These are phyloP conservation scores for Drosera capensis DNA, from an alignment of 148 eudicot species.

Conservation along the genomic window DNA sequence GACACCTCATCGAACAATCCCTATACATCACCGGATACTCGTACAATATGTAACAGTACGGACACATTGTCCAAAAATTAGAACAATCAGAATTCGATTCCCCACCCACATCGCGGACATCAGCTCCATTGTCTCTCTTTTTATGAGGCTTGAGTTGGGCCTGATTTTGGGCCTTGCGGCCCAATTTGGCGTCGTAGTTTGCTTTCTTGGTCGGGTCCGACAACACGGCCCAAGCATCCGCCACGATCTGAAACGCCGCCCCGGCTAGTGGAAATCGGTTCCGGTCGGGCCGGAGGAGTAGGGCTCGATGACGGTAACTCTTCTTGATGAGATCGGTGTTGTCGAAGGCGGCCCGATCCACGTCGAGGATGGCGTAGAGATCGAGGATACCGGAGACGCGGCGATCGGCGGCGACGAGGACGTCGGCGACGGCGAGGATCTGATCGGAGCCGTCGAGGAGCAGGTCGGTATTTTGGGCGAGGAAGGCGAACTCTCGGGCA, in stretches of 20 bases:
- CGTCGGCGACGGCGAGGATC: conserved; percentile 78
- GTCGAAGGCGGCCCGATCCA: conserved; percentile 26
- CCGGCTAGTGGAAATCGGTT: conserved; percentile 51
- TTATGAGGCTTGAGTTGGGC: conserved; percentile 36
- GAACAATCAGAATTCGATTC: neutral
- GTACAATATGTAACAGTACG: conserved; percentile 65
- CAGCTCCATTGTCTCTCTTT: conserved; percentile 13
- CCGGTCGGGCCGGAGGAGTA: conserved; percentile 77
- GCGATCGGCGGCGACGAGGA: conserved; percentile 46
- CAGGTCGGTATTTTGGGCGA: conserved; percentile 81
- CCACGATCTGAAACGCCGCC: conserved; percentile 61
- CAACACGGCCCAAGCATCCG: conserved; percentile 61
- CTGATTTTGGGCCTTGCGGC: conserved; percentile 5
- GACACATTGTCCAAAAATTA: conserved; percentile 83
- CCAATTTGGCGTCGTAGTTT: conserved; percentile 26
- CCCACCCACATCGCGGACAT: neutral
- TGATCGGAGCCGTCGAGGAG: conserved; percentile 64
- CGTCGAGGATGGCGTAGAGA: conserved; percentile 61
- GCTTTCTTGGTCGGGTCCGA: conserved; percentile 26
- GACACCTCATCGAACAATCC: conserved; percentile 63
- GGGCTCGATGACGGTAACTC: conserved; percentile 65
- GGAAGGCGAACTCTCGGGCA: conserved; percentile 64
- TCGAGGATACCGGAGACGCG: conserved; percentile 40
- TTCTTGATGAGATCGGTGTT: conserved; percentile 44
- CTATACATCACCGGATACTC: conserved; percentile 50